Conservation (phyloP, 2,329 filamentous ascomycete species). For the Botryotinia narcissicola region DNA sequence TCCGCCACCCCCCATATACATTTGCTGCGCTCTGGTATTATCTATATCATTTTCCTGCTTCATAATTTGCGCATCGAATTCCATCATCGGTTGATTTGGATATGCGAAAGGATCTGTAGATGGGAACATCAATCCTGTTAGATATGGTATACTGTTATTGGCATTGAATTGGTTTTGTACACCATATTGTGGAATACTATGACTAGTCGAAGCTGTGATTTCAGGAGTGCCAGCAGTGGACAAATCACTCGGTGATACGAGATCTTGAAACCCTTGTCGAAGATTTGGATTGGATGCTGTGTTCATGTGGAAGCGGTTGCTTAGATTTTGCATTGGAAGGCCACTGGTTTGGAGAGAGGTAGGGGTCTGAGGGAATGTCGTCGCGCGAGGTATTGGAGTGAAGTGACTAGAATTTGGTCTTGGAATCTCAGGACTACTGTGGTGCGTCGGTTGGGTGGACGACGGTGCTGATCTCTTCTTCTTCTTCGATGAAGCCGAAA, state of each 20-base stretch:
- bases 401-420: slow-evolving; percentile 20
- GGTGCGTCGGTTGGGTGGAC: slow-evolving; percentile 39
- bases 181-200: slow-evolving; percentile 25
- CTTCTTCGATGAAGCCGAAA: slow-evolving; percentile 45
- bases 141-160: slow-evolving; percentile 54
- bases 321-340: slow-evolving; percentile 24
- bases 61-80: slow-evolving; percentile 45
- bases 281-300: slow-evolving; percentile 34
- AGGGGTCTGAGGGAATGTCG: slow-evolving; percentile 35
- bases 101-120: slow-evolving; percentile 77
- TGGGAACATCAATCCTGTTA: slow-evolving; percentile 78
- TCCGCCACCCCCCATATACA: slow-evolving; percentile 34
- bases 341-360: slow-evolving; percentile 30
- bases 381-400: slow-evolving; percentile 26
- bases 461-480: slow-evolving; percentile 60
- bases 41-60: slow-evolving; percentile 30
- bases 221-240: slow-evolving; percentile 34
- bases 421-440: slow-evolving; percentile 27
- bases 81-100: slow-evolving; percentile 69
- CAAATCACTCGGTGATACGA: slow-evolving; percentile 32
- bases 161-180: slow-evolving; percentile 40
- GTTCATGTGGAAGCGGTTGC: slow-evolving; percentile 29
- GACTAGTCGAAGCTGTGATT: slow-evolving; percentile 27
- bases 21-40: slow-evolving; percentile 22
- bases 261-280: slow-evolving; percentile 33